These are phyloP conservation scores for Phytopythium vexans DNA, from an alignment of 352 stramenopile genomes.

Conservation along the genomic window DNA sequence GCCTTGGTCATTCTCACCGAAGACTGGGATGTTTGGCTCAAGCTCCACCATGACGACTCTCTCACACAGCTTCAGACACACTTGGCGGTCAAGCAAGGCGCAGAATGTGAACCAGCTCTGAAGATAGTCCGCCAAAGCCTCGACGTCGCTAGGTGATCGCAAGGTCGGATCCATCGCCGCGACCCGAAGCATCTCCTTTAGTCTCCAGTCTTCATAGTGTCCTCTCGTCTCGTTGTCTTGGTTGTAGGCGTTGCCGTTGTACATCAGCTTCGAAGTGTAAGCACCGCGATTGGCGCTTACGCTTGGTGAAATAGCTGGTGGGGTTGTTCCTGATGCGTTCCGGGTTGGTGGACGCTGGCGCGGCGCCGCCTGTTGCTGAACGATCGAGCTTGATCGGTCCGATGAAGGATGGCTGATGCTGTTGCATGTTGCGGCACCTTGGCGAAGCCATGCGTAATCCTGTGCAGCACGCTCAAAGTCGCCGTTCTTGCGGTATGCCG, in stretches of 20 bases:
- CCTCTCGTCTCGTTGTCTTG: not conserved
- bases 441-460: conserved; percentile 31
- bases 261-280: too few species aligned
- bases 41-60: conserved; percentile 13
- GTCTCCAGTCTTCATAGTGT: conserved; percentile 1
- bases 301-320: too few species aligned
- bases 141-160: conserved; percentile 35
- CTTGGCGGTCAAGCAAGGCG: conserved; percentile 27
- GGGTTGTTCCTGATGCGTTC: too few species aligned
- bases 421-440: not conserved
- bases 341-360: too few species aligned
- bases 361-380: too few species aligned
- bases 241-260: too few species aligned
- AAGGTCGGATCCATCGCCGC: conserved; percentile 6
- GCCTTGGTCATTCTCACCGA: conserved; percentile 10
- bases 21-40: not conserved
- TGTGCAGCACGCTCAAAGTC: conserved; percentile 62
- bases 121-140: conserved; percentile 41
- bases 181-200: conserved; percentile 20
- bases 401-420: not conserved
- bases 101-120: conserved; percentile 39
- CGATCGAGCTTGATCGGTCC: too few species aligned
- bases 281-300: too few species aligned
- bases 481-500: conserved; percentile 49
- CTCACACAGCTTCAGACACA: conserved; percentile 29